Base-by-base conservation (phyloP, 2,329 filamentous ascomycete species). In the Fusarium sp. region DNA sequence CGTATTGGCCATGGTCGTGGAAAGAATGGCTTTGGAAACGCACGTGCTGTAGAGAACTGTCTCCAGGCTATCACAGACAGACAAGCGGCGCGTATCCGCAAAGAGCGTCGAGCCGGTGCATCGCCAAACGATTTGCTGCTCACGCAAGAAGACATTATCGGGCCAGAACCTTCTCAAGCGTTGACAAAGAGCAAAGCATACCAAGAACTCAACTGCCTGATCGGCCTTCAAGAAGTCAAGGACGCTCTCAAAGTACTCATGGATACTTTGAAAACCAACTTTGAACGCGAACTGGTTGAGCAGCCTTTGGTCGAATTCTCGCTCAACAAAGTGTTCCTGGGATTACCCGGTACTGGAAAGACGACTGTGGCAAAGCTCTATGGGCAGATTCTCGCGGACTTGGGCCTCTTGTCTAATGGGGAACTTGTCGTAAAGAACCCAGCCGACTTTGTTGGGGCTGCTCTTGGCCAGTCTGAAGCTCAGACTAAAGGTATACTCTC, bases 311-410 rank as follows among this genome's bases (percentile, higher is more conserved):
- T 92, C 0, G 76, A 88, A 49, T 87, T 86, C 47, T 85, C 82
- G 0, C 78, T 92, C 0, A 93, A 92, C 71, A 80, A 82, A 7
- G 85, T 92, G 2, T 91, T 93, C 52, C 70, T 92, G 0, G 91
- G 91, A 0, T 84, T 81, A 2, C 91, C 91, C 0, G 91, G 91
- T 0, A 93, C 91, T 0, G 90, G 91, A 0, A 93, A 93, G 67
- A 93, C 91, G 0, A 88, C 88, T 0, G 87, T 93, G 0, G 91
- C 89, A 0, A 91, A 90, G 70, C 74, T 92, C 0, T 93, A 92
- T 63, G 90, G 88, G 0, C 76, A 81, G 35, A 88, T 93, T 2
- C 78, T 93, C 1, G 86, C 83, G 0, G 85, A 91, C 51, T 73
- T 93, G 5, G 90, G 90, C 0, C 64, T 91, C 2, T 72, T 93